These are phyloP conservation scores for Starmerella bacillaris DNA, from an alignment of 805 yeast species.

Conservation along the genomic window DNA sequence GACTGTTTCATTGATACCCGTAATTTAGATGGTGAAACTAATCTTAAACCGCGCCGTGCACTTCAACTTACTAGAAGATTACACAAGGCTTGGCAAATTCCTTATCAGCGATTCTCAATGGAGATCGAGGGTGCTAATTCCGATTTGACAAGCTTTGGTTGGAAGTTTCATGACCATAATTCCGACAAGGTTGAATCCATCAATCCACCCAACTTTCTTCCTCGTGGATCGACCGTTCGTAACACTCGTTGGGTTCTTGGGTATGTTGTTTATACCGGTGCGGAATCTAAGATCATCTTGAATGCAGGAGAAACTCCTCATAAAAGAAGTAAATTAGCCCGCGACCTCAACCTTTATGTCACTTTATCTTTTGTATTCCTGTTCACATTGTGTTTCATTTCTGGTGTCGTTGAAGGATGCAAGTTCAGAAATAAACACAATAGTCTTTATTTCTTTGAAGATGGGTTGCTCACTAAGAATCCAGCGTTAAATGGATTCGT, in stretches of 20 bases:
- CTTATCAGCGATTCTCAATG: slow-evolving; percentile 38
- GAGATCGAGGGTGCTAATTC: slow-evolving; percentile 61
- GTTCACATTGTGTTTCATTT: slow-evolving; percentile 46
- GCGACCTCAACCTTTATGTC: slow-evolving; percentile 51
- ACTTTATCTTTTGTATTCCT: slow-evolving; percentile 42
- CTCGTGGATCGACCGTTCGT: slow-evolving; percentile 56
- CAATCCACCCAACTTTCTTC: slow-evolving; percentile 41
- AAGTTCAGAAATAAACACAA: slow-evolving; percentile 30
- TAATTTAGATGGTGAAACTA: slow-evolving; percentile 61
- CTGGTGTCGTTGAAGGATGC: slow-evolving; percentile 55
- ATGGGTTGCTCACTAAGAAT: slow-evolving; percentile 38
- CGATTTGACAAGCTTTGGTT: slow-evolving; percentile 46
- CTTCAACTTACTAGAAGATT: slow-evolving; percentile 37
- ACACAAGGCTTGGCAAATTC: slow-evolving; percentile 41
- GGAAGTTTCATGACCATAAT: slow-evolving; percentile 33
- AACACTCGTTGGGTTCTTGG: slow-evolving; percentile 67
- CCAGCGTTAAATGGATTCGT: slow-evolving; percentile 50
- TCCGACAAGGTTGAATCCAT: slow-evolving; percentile 35
- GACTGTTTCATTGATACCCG: slow-evolving; percentile 54
- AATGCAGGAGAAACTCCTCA: slow-evolving; percentile 67
- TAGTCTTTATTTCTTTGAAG: slow-evolving; percentile 42
- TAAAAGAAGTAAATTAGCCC: slow-evolving; percentile 45
- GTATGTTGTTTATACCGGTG: slow-evolving; percentile 57
- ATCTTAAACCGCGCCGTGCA: slow-evolving; percentile 41
- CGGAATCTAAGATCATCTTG: slow-evolving; percentile 57